Conservation (phyloP, 1,284 basidiomycete genomes). For the Rhodotorula sp. region DNA sequence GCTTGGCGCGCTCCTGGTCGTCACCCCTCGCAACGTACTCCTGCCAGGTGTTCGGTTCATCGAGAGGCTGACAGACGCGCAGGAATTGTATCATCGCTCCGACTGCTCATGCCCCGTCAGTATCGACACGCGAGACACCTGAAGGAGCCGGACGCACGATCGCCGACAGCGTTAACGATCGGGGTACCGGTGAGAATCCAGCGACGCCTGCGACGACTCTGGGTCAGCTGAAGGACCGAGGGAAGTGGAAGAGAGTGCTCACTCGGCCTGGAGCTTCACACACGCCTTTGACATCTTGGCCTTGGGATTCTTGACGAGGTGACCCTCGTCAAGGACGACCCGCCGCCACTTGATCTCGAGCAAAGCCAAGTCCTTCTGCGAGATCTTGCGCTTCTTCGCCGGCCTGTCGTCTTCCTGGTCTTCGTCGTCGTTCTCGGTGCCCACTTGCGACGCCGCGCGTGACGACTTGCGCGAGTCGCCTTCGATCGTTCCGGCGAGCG, state of each 20-base stretch:
- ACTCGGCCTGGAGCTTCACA: slow-evolving; percentile 65
- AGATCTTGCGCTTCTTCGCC: slow-evolving; percentile 39
- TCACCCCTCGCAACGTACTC: slow-evolving; percentile 64
- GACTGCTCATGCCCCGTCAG: slow-evolving; percentile 5
- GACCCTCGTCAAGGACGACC: slow-evolving; percentile 82
- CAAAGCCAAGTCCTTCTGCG: slow-evolving; percentile 59
- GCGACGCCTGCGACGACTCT: neutral
- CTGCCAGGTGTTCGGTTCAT: slow-evolving; percentile 60
- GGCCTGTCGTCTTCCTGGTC: neutral
- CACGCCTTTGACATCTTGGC: slow-evolving; percentile 78
- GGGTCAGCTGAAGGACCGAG: no score
- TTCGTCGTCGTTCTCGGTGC: slow-evolving; percentile 5
- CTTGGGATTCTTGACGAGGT: slow-evolving; percentile 76
- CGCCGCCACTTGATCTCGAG: slow-evolving; percentile 79
- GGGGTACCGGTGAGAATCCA: slow-evolving; percentile 73
- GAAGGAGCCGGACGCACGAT: slow-evolving; percentile 47
- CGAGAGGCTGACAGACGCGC: slow-evolving; percentile 73
- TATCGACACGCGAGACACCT: no score
- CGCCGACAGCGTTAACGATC: slow-evolving; percentile 76
- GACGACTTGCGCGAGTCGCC: slow-evolving; percentile 39
- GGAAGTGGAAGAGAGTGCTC: neutral
- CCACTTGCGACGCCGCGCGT: neutral
- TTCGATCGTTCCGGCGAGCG: slow-evolving; percentile 30
- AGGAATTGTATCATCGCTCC: slow-evolving; percentile 67
- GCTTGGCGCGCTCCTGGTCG: slow-evolving; percentile 1